Percentiles rank a stretch among this genome's conserved stretches.
phyloP scores from a whole-genome alignment of 176 grass and related monocot species.

The Microstegium vimineum region DNA sequence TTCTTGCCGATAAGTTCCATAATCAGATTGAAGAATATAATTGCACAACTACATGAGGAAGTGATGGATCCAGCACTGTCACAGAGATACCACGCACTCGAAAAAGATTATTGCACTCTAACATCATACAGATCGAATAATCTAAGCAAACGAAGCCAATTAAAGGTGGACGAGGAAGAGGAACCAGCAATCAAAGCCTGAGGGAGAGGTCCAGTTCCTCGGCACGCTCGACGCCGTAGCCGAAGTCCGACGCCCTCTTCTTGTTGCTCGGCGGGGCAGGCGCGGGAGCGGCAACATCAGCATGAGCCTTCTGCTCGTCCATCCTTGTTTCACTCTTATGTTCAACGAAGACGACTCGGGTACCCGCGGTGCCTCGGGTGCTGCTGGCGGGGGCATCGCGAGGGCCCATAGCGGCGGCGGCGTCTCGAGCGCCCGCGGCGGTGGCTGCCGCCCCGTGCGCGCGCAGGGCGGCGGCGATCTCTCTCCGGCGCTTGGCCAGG shows the following conservation, averaged over 20 bases:
- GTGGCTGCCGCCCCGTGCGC: not conserved
- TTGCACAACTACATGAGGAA: not conserved
- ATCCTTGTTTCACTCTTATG: not conserved
- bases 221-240: not conserved
- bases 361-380: not conserved
- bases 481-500: conserved; percentile 55
- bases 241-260: not conserved
- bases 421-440: not conserved
- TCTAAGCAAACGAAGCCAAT: conserved; percentile 8
- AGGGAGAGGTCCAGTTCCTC: conserved; percentile 48
- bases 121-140: not conserved
- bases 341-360: not conserved
- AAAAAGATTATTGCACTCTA: not conserved
- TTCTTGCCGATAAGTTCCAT: conserved; percentile 13
- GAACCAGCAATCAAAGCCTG: conserved; percentile 34
- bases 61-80: not conserved
- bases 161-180: not conserved
- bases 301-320: not conserved
- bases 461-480: conserved; percentile 36
- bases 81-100: not conserved
- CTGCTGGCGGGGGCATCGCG: not conserved
- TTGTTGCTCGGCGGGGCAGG: not conserved
- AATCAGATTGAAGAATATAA: not conserved
- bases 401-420: not conserved
- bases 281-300: not conserved